Percentiles rank a stretch among this genome's conserved stretches.
Conservation (phyloP, 2,329 filamentous ascomycete species). For the Sphaerulina populicola region DNA sequence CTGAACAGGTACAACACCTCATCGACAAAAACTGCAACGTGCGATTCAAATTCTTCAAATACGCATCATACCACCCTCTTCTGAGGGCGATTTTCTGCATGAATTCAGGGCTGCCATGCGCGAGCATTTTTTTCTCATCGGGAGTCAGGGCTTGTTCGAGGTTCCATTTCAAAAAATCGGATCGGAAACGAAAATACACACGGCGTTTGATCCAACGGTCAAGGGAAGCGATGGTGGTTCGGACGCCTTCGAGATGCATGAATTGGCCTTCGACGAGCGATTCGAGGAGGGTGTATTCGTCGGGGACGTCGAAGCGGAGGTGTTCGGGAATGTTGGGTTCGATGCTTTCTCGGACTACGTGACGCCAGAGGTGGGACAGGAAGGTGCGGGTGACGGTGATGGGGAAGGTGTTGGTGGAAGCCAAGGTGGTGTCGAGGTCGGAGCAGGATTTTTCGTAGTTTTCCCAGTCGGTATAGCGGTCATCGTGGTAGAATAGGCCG, state of each 20-base stretch:
- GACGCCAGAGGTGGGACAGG: constrained; percentile 3
- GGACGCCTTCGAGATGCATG: constrained; percentile 2
- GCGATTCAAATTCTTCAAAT: constrained; percentile 4
- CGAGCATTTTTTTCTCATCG: background rate
- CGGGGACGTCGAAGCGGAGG: background rate
- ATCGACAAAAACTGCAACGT: background rate
- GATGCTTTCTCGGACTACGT: background rate
- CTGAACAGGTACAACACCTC: background rate
- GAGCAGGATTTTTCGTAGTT: constrained; percentile 15
- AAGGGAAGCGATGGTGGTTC: background rate
- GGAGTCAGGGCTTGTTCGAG: background rate
- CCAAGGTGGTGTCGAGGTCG: constrained; percentile 10
- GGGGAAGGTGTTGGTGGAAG: background rate
- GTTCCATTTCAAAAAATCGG: background rate
- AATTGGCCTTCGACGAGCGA: background rate
- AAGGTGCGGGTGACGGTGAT: constrained; percentile 4
- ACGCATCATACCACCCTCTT: constrained; percentile 2
- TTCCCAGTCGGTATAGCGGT: constrained; percentile 14
- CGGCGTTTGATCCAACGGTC: constrained; percentile 8
- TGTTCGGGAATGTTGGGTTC: constrained; percentile 1
- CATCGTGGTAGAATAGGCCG: constrained; percentile 6
- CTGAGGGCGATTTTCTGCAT: background rate
- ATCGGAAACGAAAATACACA: background rate
- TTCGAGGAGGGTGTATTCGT: constrained; percentile 3
- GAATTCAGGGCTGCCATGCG: background rate